These are phyloP conservation scores for Rhizopogon salebrosus DNA, from an alignment of 768 basidiomycete genomes.

Conservation along the genomic window DNA sequence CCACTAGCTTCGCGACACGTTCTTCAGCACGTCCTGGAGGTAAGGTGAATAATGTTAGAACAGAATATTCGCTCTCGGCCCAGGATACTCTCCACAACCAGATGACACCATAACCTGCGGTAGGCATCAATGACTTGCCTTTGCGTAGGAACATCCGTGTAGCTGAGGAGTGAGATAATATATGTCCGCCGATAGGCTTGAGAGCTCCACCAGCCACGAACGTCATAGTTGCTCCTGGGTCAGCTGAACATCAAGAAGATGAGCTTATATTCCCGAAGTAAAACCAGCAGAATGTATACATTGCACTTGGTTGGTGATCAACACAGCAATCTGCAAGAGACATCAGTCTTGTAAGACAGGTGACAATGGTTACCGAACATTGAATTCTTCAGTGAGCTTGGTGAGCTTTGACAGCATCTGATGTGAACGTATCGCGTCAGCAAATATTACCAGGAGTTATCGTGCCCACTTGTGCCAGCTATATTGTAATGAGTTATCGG, in stretches of 20 bases:
- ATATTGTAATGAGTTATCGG: conserved; percentile 10
- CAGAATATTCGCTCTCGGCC: neutral
- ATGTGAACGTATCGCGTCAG: neutral
- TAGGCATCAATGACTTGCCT: conserved; percentile 38
- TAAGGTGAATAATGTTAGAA: neutral
- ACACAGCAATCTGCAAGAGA: conserved; percentile 61
- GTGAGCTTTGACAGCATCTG: conserved; percentile 89
- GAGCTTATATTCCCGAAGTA: neutral
- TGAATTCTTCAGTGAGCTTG: conserved; percentile 90
- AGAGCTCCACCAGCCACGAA: conserved; percentile 92
- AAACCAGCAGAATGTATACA: conserved; percentile 35
- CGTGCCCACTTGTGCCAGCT: conserved; percentile 74
- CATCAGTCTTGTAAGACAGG: neutral
- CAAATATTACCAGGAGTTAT: conserved; percentile 2
- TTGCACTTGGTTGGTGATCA: conserved; percentile 93
- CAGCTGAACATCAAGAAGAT: conserved; percentile 44
- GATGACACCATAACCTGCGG: neutral
- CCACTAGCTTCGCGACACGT: conserved; percentile 85
- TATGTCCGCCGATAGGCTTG: conserved; percentile 89
- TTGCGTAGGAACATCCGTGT: conserved; percentile 86
- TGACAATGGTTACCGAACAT: conserved; percentile 40
- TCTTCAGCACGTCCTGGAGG: conserved; percentile 77
- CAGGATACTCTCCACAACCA: neutral
- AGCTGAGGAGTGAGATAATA: conserved; percentile 83
- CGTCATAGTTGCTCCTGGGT: conserved; percentile 92